phyloP scores from a whole-genome alignment of 495 filamentous ascomycete species.

The Aspergillus conjunctus region DNA sequence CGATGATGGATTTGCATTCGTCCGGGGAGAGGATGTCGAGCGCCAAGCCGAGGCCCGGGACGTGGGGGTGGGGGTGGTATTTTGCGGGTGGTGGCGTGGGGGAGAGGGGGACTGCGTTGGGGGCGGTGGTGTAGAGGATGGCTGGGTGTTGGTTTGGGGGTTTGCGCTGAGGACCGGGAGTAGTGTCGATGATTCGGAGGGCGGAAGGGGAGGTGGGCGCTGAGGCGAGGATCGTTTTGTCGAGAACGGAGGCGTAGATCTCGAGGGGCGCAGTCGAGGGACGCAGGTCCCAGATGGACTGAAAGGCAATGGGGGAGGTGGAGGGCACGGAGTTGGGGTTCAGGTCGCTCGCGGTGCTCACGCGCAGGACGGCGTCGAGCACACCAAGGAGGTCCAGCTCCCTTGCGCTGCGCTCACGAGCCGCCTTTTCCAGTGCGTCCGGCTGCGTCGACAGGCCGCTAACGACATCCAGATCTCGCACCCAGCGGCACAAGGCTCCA shows the following conservation, averaged over 20 bases:
- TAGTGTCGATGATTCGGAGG: slow-evolving; percentile 38
- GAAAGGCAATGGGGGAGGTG: slow-evolving; percentile 40
- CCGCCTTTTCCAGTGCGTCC: slow-evolving; percentile 8
- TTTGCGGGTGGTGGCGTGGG: slow-evolving; percentile 30
- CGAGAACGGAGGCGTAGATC: slow-evolving; percentile 40
- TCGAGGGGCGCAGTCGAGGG: slow-evolving; percentile 33
- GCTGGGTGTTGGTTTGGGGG: slow-evolving; percentile 45
- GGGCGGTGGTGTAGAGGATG: slow-evolving; percentile 39
- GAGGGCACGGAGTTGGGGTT: slow-evolving; percentile 31
- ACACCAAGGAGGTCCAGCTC: slow-evolving; percentile 36
- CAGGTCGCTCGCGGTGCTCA: slow-evolving; percentile 40
- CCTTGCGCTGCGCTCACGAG: slow-evolving; percentile 28
- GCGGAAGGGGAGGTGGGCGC: slow-evolving; percentile 34
- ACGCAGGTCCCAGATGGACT: slow-evolving; percentile 44
- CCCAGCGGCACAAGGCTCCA: slow-evolving; percentile 45
- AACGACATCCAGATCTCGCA: slow-evolving; percentile 43
- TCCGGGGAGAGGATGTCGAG: slow-evolving; percentile 34
- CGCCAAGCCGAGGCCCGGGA: slow-evolving; percentile 41
- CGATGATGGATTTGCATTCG: slow-evolving; percentile 43
- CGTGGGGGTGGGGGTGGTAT: slow-evolving; percentile 42
- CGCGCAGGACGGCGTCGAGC: slow-evolving; percentile 40
- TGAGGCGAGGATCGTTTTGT: slow-evolving; percentile 36
- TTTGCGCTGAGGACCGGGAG: slow-evolving; percentile 39
- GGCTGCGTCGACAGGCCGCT: slow-evolving; percentile 43
- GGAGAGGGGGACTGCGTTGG: slow-evolving; percentile 36